A percentile compares a stretch with the other conserved stretches of the same genome.
Conservation (phyloP, 768 basidiomycete genomes). For the Boletus rubroflammeus region DNA sequence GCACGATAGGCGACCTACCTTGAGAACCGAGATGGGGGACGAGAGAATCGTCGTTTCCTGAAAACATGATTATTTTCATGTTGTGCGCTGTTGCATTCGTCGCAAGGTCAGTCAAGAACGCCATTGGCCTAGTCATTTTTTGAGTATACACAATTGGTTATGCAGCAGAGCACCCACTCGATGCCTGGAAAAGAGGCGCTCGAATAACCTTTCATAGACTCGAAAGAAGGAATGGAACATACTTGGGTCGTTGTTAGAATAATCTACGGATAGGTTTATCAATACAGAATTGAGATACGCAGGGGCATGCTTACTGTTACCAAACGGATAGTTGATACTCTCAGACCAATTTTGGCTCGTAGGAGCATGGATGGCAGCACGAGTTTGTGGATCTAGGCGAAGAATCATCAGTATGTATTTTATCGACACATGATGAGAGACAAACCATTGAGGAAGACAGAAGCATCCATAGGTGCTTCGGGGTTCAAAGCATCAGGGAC, state of each 20-base stretch:
- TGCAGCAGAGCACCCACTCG: constrained; percentile 26
- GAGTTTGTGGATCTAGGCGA: constrained; percentile 46
- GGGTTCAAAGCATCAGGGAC: constrained; percentile 56
- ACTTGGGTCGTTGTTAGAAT: constrained; percentile 31
- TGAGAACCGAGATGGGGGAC: constrained; percentile 62
- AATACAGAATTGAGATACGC: not conserved
- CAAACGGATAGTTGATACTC: constrained; percentile 35
- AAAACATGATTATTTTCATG: constrained; percentile 56
- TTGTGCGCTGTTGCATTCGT: constrained; percentile 53
- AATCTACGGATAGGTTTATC: constrained; percentile 13
- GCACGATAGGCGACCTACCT: constrained; percentile 35
- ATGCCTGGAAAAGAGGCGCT: constrained; percentile 22
- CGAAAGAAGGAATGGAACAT: constrained; percentile 8
- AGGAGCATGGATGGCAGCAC: constrained; percentile 65
- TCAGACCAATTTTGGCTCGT: constrained; percentile 47
- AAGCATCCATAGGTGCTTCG: constrained; percentile 45
- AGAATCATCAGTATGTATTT: not conserved
- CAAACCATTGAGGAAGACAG: constrained; percentile 61
- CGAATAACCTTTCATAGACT: not conserved
- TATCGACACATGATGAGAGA: not conserved
- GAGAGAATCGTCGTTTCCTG: constrained; percentile 68
- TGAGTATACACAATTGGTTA: constrained; percentile 6
- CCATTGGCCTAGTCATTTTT: constrained; percentile 47
- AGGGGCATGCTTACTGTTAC: constrained; percentile 22
- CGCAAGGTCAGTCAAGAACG: constrained; percentile 62